Evolutionary conservation across 768 basidiomycete species (phyloP).

Genomic region (Tulasnella sp.): DNA sequence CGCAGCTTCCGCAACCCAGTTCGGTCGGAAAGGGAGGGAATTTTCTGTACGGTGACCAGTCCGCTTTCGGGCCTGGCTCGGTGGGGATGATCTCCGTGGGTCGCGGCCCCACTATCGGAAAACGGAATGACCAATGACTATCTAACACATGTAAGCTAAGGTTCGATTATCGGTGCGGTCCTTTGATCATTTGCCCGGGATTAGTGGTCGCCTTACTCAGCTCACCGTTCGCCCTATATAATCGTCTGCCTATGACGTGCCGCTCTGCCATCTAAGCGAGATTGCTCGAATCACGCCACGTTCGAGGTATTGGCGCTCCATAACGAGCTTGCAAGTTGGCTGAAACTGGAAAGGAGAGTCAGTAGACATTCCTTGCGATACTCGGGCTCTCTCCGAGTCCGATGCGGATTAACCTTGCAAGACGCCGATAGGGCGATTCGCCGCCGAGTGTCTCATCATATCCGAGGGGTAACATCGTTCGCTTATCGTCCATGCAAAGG

Average conservation of each 20-base stretch:
- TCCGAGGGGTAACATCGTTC: not conserved
- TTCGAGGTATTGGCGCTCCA: not conserved
- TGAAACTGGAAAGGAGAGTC: not conserved
- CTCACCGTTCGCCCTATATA: not conserved
- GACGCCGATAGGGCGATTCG: not conserved
- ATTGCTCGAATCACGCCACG: not conserved
- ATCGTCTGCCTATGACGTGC: not conserved
- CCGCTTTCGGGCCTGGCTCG: not conserved
- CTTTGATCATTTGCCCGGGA: not conserved
- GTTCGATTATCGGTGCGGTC: not conserved
- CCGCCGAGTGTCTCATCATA: not conserved
- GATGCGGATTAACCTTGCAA: not conserved
- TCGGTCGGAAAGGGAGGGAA: not conserved
- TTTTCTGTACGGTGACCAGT: too few relatives aligned
- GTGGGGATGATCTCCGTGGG: not conserved
- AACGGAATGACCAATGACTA: not conserved
- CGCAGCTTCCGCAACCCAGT: not conserved
- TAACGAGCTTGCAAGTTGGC: not conserved
- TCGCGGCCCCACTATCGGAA: not conserved
- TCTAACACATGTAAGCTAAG: not conserved
- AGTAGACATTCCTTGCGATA: not conserved
- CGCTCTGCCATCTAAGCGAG: not conserved
- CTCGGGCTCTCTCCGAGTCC: not conserved
- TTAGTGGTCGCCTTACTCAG: not conserved
- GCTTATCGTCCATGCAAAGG: not conserved